These are phyloP conservation scores for Elsinoe necatrix DNA, from an alignment of 2,329 filamentous ascomycete genomes.

Conservation along the genomic window DNA sequence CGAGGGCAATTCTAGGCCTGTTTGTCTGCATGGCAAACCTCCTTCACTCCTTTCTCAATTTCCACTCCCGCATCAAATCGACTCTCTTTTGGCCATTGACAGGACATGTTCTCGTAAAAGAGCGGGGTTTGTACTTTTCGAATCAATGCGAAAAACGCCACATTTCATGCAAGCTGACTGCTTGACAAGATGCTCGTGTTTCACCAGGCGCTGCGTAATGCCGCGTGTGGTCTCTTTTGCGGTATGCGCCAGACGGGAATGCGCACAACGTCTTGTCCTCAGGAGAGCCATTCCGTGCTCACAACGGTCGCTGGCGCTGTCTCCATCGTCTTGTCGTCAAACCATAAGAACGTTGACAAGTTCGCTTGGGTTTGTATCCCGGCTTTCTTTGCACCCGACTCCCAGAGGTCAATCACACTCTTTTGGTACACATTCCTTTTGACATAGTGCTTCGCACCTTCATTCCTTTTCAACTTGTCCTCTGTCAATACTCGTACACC, in stretches of 20 bases:
- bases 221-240: neutral
- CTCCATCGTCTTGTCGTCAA: constrained; percentile 3
- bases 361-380: constrained; percentile 4
- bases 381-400: neutral
- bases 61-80: neutral
- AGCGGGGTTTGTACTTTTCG: neutral
- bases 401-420: neutral
- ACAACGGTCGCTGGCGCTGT: constrained; percentile 8
- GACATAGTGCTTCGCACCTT: neutral
- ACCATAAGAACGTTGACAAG: constrained; percentile 15
- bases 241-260: constrained; percentile 7
- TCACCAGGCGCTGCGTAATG: constrained; percentile 1
- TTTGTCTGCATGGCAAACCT: neutral
- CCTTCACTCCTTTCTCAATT: constrained; percentile 9
- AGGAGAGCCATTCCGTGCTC: constrained; percentile 7
- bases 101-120: neutral
- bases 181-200: constrained; percentile 1
- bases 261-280: constrained; percentile 1
- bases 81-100: neutral
- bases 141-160: neutral
- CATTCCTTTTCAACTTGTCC: constrained; percentile 1
- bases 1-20: neutral
- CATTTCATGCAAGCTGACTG: neutral
- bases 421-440: constrained; percentile 1
- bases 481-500: neutral